These are phyloP conservation scores for Plasmodium gallinaceum DNA, from an alignment of 169 alveolate genomes.

Conservation along the genomic window DNA sequence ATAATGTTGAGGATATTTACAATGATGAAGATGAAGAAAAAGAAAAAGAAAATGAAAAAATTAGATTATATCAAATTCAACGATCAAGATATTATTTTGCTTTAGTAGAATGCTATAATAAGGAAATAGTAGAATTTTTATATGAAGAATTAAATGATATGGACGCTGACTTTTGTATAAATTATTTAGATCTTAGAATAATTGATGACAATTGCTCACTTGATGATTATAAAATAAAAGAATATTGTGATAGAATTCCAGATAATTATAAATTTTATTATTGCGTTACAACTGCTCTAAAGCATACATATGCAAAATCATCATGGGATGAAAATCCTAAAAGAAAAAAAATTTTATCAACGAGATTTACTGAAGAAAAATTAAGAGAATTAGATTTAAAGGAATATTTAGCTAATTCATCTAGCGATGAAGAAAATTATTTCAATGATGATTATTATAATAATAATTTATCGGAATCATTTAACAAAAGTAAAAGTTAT, in stretches of 20 bases:
- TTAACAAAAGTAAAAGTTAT: conserved; percentile 19
- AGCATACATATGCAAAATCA: conserved; percentile 94
- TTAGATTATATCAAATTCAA: conserved; percentile 89
- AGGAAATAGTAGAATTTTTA: conserved; percentile 91
- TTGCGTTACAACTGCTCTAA: conserved; percentile 90
- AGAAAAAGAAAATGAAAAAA: conserved; percentile 76
- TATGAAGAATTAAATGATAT: conserved; percentile 96
- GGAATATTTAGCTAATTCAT: conserved; percentile 79
- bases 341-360: conserved; percentile 90
- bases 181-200: conserved; percentile 94
- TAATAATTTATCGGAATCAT: conserved; percentile 26
- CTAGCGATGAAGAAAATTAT: conserved; percentile 46
- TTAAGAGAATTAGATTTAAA: conserved; percentile 79
- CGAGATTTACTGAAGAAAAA: conserved; percentile 79
- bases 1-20: conserved; percentile 64
- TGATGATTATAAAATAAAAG: conserved; percentile 93
- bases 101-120: conserved; percentile 92
- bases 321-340: conserved; percentile 97
- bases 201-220: conserved; percentile 93
- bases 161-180: conserved; percentile 95
- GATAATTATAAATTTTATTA: conserved; percentile 92
- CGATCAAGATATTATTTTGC: conserved; percentile 95
- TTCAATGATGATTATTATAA: conserved; percentile 1
- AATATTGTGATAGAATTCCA: conserved; percentile 91
- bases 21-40: conserved; percentile 78